Evolutionary conservation across 108 stramenopile genomes (phyloP).

Genomic region (Licmophora abbreviata): DNA sequence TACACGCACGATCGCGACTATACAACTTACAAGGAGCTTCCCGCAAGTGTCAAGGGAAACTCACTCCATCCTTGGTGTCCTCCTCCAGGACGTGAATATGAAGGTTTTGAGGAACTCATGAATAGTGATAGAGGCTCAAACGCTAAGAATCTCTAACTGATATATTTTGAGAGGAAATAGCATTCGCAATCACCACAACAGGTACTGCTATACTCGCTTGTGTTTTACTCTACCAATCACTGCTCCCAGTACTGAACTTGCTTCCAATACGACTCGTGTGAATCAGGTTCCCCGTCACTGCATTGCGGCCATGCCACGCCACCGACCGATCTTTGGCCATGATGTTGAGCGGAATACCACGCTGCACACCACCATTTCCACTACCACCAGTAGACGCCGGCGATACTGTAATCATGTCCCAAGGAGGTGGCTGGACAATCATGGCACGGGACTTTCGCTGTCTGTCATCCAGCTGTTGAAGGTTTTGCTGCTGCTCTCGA

Average conservation of each 20-base stretch:
- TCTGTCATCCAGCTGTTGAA: conserved; percentile 48
- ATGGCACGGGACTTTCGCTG: conserved; percentile 51
- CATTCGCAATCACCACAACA: too few species aligned
- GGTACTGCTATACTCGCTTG: too few species aligned
- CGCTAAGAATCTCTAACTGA: too few species aligned
- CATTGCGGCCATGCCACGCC: conserved; percentile 53
- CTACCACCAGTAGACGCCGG: not conserved
- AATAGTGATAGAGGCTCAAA: too few species aligned
- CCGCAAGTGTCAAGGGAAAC: conserved; percentile 1
- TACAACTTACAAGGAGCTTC: conserved; percentile 10
- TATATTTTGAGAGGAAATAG: too few species aligned
- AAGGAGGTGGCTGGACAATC: conserved; percentile 39
- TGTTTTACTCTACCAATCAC: conserved; percentile 60
- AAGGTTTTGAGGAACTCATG: conserved; percentile 6
- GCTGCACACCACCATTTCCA: too few species aligned
- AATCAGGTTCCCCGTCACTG: conserved; percentile 53
- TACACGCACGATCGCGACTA: conserved; percentile 21
- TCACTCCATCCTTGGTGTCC: conserved; percentile 12
- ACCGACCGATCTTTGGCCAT: conserved; percentile 58
- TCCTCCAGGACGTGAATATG: conserved; percentile 9
- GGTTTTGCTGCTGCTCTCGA: conserved; percentile 11
- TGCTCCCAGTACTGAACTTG: conserved; percentile 31
- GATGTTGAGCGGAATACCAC: conserved; percentile 52
- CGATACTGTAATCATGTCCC: conserved; percentile 6
- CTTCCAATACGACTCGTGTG: conserved; percentile 49